Evolutionary conservation across 345 rosid genomes (phyloP).

Genomic region (Eucalyptus lansdowneana): DNA sequence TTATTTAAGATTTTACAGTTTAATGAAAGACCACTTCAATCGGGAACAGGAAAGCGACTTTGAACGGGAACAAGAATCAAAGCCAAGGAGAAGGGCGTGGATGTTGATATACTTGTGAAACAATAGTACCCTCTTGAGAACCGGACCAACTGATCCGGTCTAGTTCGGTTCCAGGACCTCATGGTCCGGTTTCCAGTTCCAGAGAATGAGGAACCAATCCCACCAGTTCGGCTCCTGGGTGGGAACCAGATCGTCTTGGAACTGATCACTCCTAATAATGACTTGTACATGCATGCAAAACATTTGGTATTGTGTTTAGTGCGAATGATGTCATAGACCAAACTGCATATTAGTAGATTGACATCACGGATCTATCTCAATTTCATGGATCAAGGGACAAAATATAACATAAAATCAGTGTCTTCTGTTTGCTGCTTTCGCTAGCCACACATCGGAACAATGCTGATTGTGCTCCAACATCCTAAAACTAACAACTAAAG

Average conservation of each 20-base stretch:
- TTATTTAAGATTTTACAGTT: background rate
- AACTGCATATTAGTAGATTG: background rate
- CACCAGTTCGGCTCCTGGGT: fast-evolving
- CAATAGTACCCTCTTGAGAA: background rate
- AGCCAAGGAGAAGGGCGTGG: background rate
- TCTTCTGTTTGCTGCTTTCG: background rate
- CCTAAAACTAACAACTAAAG: background rate
- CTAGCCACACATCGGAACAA: background rate
- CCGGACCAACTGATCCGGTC: background rate
- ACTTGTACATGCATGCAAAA: background rate
- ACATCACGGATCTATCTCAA: background rate
- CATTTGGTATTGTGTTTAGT: background rate
- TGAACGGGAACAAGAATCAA: background rate
- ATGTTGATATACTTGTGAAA: too few species aligned
- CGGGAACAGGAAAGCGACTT: too few species aligned
- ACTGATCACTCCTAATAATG: fast-evolving
- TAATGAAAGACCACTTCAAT: background rate
- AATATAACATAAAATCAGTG: background rate
- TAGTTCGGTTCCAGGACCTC: fast-evolving
- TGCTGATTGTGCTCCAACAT: background rate
- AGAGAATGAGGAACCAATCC: fast-evolving
- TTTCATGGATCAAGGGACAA: background rate
- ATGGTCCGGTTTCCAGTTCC: fast-evolving
- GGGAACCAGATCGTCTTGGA: fast-evolving
- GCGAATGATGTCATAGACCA: background rate